Conservation (phyloP, 768 basidiomycete genomes). For the Paxillus involutus region DNA sequence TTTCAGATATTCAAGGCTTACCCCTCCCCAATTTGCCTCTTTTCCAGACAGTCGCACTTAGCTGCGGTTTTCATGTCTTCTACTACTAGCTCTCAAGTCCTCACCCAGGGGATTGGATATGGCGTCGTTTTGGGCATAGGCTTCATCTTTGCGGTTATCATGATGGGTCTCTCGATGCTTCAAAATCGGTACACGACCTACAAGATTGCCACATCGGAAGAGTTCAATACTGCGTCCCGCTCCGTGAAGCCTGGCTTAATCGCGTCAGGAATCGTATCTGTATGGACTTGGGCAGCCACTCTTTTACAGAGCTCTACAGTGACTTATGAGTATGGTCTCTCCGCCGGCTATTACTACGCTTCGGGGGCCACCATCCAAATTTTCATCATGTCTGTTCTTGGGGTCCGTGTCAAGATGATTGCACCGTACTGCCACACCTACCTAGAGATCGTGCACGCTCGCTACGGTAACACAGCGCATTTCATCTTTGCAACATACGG, state of each 20-base stretch:
- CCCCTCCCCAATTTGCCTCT: not conserved
- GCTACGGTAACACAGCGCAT: slow-evolving; percentile 29
- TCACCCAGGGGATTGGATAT: slow-evolving; percentile 28
- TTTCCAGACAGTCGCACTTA: not conserved
- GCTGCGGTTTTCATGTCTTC: slow-evolving; percentile 10
- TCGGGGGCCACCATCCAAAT: slow-evolving; percentile 29
- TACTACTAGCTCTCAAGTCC: slow-evolving; percentile 12
- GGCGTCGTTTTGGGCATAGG: slow-evolving; percentile 32
- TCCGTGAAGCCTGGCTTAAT: slow-evolving; percentile 17
- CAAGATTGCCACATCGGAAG: slow-evolving; percentile 25
- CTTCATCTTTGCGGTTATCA: slow-evolving; percentile 27
- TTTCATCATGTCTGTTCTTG: slow-evolving; percentile 24
- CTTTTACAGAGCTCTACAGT: slow-evolving; percentile 31
- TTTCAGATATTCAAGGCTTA: not conserved
- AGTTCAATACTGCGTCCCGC: slow-evolving; percentile 30
- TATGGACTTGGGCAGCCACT: slow-evolving; percentile 33
- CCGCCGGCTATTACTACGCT: slow-evolving; percentile 27
- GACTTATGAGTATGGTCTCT: slow-evolving; percentile 28
- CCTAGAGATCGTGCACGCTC: slow-evolving; percentile 34
- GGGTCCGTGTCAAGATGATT: slow-evolving; percentile 32
- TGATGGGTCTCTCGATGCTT: slow-evolving; percentile 26
- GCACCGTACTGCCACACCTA: slow-evolving; percentile 37
- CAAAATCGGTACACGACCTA: slow-evolving; percentile 28
- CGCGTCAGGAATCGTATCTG: slow-evolving; percentile 23
- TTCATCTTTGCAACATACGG: slow-evolving; percentile 26